A percentile compares a stretch with the other conserved stretches of the same genome.
phyloP scores from a whole-genome alignment of 148 eudicot species.

The Rhododendron simsii region DNA sequence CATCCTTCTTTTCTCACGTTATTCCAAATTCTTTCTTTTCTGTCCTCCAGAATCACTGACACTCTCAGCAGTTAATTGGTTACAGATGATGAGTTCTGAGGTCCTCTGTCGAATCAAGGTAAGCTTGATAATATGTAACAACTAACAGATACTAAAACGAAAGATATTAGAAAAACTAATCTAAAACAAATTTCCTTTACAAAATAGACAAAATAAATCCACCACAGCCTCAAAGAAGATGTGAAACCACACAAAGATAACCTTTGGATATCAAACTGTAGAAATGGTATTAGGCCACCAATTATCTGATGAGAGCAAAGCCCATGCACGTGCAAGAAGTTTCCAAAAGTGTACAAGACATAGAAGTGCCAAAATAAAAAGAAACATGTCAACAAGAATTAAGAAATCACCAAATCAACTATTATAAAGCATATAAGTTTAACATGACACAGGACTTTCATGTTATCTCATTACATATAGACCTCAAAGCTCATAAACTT shows the following conservation, averaged over 20 bases:
- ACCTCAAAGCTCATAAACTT: constrained; percentile 56
- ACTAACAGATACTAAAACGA: background rate
- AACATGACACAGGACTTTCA: constrained; percentile 4
- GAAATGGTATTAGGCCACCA: background rate
- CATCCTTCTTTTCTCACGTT: background rate
- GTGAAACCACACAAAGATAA: background rate
- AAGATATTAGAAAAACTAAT: background rate
- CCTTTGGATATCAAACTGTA: background rate
- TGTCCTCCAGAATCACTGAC: background rate
- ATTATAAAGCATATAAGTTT: background rate
- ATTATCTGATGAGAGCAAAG: background rate
- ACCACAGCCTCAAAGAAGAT: background rate
- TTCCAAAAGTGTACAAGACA: background rate
- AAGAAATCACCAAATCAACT: background rate
- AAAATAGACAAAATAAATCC: background rate
- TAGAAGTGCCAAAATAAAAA: background rate
- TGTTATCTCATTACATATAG: constrained; percentile 31
- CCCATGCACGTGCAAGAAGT: background rate
- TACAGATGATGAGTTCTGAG: background rate
- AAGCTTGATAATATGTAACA: background rate
- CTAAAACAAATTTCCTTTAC: background rate
- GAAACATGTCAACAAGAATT: background rate
- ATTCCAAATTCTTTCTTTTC: background rate
- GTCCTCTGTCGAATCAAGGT: background rate
- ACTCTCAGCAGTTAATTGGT: background rate